Conservation (phyloP, 2,329 filamentous ascomycete genomes). For the Neonectria punicea region DNA sequence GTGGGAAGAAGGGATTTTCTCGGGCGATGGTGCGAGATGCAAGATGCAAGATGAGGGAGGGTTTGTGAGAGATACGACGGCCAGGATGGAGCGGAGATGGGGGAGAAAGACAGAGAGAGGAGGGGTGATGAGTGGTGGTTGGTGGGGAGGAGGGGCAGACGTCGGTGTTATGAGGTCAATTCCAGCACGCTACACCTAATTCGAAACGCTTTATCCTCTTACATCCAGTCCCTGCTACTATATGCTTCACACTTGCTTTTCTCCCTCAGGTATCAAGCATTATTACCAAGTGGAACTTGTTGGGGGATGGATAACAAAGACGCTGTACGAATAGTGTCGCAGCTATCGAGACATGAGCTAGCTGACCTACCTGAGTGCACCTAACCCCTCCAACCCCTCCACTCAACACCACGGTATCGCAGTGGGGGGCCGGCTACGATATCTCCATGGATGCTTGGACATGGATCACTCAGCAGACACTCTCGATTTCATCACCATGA, state of each 20-base stretch:
- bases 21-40: neutral
- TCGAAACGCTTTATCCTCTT: neutral
- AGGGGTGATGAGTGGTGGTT: neutral
- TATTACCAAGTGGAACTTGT: conserved; percentile 4
- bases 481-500: conserved; percentile 13
- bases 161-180: neutral
- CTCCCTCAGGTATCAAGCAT: neutral
- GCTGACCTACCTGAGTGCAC: neutral
- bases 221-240: too few relatives aligned
- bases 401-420: too few relatives aligned
- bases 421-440: too few relatives aligned
- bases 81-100: neutral
- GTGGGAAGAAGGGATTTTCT: neutral
- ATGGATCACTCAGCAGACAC: conserved; percentile 18
- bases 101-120: neutral
- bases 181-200: neutral
- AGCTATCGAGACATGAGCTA: neutral
- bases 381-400: neutral
- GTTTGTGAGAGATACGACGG: neutral
- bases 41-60: neutral
- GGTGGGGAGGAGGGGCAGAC: neutral
- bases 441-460: neutral
- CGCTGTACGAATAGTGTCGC: neutral
- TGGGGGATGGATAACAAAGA: neutral
- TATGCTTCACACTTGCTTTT: too few relatives aligned